Conservation (phyloP, 2,329 filamentous ascomycete genomes). For the Ilyonectria robusta region DNA sequence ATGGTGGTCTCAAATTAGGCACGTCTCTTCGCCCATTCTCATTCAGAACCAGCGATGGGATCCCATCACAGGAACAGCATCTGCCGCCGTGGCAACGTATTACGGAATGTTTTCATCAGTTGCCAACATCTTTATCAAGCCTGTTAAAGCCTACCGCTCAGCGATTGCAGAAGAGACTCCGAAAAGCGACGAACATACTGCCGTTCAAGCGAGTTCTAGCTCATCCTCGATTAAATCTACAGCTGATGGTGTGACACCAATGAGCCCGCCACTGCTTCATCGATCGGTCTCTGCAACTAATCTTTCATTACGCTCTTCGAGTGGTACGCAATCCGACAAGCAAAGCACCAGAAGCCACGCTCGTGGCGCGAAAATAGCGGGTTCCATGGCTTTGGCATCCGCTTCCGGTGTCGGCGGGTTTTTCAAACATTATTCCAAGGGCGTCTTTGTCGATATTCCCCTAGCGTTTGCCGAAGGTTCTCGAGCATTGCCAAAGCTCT, state of each 20-base stretch:
- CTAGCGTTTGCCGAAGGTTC: slow-evolving; percentile 36
- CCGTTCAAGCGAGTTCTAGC: too few relatives aligned
- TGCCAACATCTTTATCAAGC: slow-evolving; percentile 28
- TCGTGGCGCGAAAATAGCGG: neutral
- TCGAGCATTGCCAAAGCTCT: slow-evolving; percentile 22
- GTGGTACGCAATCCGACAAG: neutral
- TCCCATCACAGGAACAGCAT: slow-evolving; percentile 28
- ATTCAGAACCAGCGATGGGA: slow-evolving; percentile 39
- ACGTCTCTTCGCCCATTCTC: slow-evolving; percentile 1
- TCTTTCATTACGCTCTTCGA: neutral
- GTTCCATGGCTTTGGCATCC: slow-evolving; percentile 13
- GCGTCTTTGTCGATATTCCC: slow-evolving; percentile 27
- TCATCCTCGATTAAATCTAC: too few relatives aligned
- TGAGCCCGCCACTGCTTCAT: neutral
- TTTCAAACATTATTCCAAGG: slow-evolving; percentile 28
- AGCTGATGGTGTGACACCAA: neutral
- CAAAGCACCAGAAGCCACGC: neutral
- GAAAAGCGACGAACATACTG: neutral
- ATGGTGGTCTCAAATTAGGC: neutral
- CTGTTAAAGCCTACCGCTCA: slow-evolving; percentile 25
- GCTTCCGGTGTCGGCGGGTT: slow-evolving; percentile 25
- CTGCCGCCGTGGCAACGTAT: slow-evolving; percentile 9
- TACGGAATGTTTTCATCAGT: slow-evolving; percentile 20
- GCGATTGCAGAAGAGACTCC: neutral
- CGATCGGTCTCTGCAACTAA: neutral